These are phyloP conservation scores for Ogataea nonfermentans DNA, from an alignment of 805 yeast species.

Conservation along the genomic window DNA sequence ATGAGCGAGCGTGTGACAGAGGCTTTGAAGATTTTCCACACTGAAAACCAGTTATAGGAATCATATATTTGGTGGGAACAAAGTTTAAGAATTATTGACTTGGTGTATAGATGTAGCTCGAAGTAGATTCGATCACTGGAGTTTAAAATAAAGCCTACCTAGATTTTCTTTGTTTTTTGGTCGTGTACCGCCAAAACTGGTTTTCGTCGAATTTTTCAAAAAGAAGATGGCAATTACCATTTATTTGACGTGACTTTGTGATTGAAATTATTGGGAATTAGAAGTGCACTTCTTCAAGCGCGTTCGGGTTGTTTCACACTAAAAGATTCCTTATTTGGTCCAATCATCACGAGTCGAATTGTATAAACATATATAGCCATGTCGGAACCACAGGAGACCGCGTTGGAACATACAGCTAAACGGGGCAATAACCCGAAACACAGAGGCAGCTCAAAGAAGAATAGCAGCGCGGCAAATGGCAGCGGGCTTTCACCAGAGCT, in stretches of 20 bases:
- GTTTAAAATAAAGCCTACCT: background rate
- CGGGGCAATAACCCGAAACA: conserved; percentile 30
- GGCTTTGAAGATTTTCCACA: conserved; percentile 85
- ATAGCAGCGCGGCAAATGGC: conserved; percentile 27
- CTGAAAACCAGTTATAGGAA: conserved; percentile 46
- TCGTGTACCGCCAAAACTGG: conserved; percentile 10
- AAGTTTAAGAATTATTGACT: background rate
- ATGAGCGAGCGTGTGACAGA: conserved; percentile 82
- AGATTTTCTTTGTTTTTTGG: conserved; percentile 1
- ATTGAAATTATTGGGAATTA: conserved; percentile 9
- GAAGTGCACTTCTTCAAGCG: conserved; percentile 8
- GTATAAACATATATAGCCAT: conserved; percentile 19
- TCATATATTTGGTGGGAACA: no score
- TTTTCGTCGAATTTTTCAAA: conserved; percentile 24
- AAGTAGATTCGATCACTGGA: no score
- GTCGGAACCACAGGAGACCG: conserved; percentile 32
- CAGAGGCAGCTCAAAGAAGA: conserved; percentile 48
- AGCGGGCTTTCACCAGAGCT: conserved; percentile 24
- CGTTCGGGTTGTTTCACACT: conserved; percentile 8
- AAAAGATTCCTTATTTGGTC: conserved; percentile 8
- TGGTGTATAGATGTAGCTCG: conserved; percentile 11
- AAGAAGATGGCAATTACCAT: conserved; percentile 19
- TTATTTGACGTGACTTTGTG: conserved; percentile 14
- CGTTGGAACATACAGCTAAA: conserved; percentile 19
- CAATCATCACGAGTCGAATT: conserved; percentile 9